Conservation (phyloP, 306 rosid species). For the Carpinus fangiana region DNA sequence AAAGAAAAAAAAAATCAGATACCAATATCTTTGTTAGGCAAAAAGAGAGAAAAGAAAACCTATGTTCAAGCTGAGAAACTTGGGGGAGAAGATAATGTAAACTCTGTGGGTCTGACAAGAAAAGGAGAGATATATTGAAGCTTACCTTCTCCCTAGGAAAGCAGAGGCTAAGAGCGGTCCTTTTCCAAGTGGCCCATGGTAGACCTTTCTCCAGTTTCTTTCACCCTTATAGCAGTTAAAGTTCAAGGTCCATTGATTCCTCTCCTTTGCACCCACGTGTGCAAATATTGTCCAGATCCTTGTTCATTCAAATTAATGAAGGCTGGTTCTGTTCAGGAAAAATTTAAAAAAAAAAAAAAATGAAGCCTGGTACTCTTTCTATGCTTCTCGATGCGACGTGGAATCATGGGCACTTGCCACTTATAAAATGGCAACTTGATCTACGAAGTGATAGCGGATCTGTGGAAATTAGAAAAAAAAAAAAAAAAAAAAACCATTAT, state of each 20-base stretch:
- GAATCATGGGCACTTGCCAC: background rate
- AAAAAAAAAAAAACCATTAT: background rate
- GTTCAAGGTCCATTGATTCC: background rate
- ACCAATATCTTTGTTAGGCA: background rate
- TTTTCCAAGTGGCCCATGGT: conserved; percentile 1
- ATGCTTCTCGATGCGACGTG: conserved; percentile 15
- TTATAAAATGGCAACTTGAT: conserved; percentile 11
- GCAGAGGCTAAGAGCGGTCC: background rate
- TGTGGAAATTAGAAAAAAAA: background rate
- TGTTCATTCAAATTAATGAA: background rate
- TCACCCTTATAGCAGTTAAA: background rate
- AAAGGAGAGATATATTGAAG: background rate
- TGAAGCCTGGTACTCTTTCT: conserved; percentile 2
- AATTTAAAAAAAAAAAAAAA: background rate
- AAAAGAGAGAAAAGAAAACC: background rate
- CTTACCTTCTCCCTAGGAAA: conserved; percentile 4
- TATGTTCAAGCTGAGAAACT: too few species aligned
- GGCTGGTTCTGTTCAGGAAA: background rate
- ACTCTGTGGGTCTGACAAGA: too few species aligned
- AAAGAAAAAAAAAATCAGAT: background rate
- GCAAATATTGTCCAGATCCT: background rate
- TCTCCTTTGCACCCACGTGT: conserved; percentile 1
- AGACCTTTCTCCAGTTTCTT: background rate
- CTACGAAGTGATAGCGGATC: conserved; percentile 18
- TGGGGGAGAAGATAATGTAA: too few species aligned